Conservation (phyloP, 2,329 filamentous ascomycete genomes). For the Phyllosticta citrichinensis region DNA sequence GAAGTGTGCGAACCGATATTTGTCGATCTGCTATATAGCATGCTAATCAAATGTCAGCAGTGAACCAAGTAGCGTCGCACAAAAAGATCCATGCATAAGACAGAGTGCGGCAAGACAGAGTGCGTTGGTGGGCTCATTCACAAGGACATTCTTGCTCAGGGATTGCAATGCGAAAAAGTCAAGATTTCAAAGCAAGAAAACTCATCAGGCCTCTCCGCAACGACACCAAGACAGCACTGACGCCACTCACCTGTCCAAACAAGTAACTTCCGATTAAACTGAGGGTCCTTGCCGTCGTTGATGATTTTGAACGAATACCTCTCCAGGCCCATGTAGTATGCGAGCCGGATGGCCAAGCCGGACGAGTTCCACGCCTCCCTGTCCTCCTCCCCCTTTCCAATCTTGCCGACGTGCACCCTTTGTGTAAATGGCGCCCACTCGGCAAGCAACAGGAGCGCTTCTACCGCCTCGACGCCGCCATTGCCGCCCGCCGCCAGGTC, state of each 20-base stretch:
- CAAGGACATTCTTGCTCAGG: not conserved
- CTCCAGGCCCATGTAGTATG: conserved; percentile 61
- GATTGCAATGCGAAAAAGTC: not conserved
- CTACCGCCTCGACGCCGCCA: conserved; percentile 59
- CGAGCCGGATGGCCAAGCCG: conserved; percentile 57
- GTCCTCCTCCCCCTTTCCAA: conserved; percentile 64
- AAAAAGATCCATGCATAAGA: not conserved
- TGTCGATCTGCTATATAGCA: conserved; percentile 59
- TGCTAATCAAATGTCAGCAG: conserved; percentile 21
- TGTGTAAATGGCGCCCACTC: conserved; percentile 64
- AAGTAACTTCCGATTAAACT: conserved; percentile 53
- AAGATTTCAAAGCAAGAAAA: not conserved
- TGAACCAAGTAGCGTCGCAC: not conserved
- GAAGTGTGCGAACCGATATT: conserved; percentile 40
- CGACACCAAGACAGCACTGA: not conserved
- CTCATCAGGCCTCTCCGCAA: not conserved
- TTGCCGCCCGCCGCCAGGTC: conserved; percentile 56
- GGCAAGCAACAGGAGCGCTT: conserved; percentile 58
- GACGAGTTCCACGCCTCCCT: conserved; percentile 71
- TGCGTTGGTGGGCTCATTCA: not conserved
- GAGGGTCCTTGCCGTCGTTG: conserved; percentile 47
- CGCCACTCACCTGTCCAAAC: conserved; percentile 49
- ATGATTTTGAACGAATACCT: conserved; percentile 56
- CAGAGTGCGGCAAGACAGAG: no score
- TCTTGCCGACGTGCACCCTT: conserved; percentile 48